Conservation (phyloP, 768 basidiomycete species). For the Russula sp. region DNA sequence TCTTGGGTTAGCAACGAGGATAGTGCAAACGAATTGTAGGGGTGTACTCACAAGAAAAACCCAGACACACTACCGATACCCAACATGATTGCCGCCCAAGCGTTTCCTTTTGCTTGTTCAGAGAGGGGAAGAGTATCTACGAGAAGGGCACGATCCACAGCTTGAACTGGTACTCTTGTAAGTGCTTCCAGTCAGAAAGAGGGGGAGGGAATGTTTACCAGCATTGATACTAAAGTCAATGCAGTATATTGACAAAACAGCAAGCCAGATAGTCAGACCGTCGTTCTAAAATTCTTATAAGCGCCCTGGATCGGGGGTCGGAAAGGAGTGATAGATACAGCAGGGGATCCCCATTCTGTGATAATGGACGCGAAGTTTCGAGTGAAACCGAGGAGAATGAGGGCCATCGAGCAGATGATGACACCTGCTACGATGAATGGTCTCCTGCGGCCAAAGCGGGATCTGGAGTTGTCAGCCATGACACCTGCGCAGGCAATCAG, state of each 20-base stretch:
- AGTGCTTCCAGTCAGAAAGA: conserved; percentile 34
- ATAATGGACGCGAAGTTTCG: conserved; percentile 55
- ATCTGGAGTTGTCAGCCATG: conserved; percentile 79
- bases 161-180: conserved; percentile 52
- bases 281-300: conserved; percentile 46
- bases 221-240: conserved; percentile 64
- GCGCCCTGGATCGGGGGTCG: neutral
- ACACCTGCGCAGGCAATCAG: conserved; percentile 35
- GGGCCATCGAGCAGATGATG: conserved; percentile 58
- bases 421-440: conserved; percentile 79
- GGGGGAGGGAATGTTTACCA: conserved; percentile 29
- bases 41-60: conserved; percentile 70
- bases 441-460: conserved; percentile 75
- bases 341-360: conserved; percentile 30
- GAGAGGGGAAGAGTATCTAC: conserved; percentile 76
- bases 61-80: conserved; percentile 81
- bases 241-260: conserved; percentile 61
- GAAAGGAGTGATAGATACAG: conserved; percentile 29
- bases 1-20: neutral
- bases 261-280: conserved; percentile 65
- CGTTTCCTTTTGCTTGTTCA: conserved; percentile 80
- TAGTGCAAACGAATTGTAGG: neutral
- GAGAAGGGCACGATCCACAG: conserved; percentile 83
- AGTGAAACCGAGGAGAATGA: conserved; percentile 82
- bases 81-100: conserved; percentile 94